phyloP scores from a whole-genome alignment of 305 asterid genomes.

The Stenogyne calaminthoides region DNA sequence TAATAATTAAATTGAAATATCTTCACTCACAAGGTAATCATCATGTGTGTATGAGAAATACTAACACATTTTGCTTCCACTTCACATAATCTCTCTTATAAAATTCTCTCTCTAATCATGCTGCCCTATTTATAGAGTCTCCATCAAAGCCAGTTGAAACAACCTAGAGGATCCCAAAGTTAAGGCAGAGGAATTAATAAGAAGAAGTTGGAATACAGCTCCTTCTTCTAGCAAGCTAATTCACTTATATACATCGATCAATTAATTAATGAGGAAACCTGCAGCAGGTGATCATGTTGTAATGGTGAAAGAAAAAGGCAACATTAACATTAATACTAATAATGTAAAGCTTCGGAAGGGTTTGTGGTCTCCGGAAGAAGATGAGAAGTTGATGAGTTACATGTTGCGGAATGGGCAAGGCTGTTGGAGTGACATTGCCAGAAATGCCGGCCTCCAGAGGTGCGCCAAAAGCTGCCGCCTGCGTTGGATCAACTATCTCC shows the following conservation, averaged over 20 bases:
- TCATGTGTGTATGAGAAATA: conserved; percentile 58
- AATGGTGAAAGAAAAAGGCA: conserved; percentile 45
- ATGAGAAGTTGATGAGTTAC: conserved; percentile 78
- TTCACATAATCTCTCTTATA: conserved; percentile 67
- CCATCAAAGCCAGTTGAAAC: conserved; percentile 49
- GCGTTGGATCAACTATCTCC: conserved; percentile 83
- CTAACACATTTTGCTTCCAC: conserved; percentile 91
- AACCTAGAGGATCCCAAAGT: conserved; percentile 2
- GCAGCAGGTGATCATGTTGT: conserved; percentile 30
- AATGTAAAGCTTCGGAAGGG: conserved; percentile 63
- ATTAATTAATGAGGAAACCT: conserved; percentile 65
- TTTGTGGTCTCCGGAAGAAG: conserved; percentile 95
- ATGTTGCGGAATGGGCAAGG: conserved; percentile 85
- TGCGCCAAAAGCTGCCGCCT: conserved; percentile 94
- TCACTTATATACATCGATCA: not conserved
- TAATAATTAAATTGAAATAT: no score
- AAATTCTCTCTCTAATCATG: conserved; percentile 35
- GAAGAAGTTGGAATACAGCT: no score
- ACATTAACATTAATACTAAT: not conserved
- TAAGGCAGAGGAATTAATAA: not conserved
- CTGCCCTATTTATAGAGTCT: conserved; percentile 45
- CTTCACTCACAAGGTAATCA: conserved; percentile 97
- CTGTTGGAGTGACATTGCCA: conserved; percentile 91
- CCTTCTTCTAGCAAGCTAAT: no score
- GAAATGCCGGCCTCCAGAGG: conserved; percentile 77